Evolutionary conservation across 257 asterid genomes (phyloP).

Genomic region (Gentiana straminea): DNA sequence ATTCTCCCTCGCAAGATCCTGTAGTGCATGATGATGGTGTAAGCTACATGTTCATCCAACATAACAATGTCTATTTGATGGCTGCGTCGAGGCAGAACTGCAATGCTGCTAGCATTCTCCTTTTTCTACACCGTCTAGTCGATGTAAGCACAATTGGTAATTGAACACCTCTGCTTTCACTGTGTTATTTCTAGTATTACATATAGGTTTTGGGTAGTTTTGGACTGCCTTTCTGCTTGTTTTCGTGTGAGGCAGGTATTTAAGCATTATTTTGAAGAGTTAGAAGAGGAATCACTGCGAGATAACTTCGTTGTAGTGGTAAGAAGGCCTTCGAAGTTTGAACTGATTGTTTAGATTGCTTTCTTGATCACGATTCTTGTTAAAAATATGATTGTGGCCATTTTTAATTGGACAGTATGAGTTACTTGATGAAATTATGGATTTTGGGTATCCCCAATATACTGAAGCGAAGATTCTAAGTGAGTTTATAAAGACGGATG

Average conservation of each 20-base stretch:
- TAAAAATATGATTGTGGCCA: background rate
- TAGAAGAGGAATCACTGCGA: slow-evolving; percentile 96
- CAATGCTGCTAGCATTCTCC: slow-evolving; percentile 95
- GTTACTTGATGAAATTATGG: slow-evolving; percentile 98
- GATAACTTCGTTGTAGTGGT: slow-evolving; percentile 99
- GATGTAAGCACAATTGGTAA: slow-evolving; percentile 60
- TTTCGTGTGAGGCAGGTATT: slow-evolving; percentile 54
- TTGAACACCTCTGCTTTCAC: slow-evolving; percentile 5
- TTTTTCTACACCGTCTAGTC: slow-evolving; percentile 93
- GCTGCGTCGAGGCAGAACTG: slow-evolving; percentile 96
- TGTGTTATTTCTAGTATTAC: background rate
- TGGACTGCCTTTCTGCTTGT: background rate
- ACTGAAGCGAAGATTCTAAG: slow-evolving; percentile 99
- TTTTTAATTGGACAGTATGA: slow-evolving; percentile 52
- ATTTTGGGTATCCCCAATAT: slow-evolving; percentile 96
- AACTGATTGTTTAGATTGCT: slow-evolving; percentile 4
- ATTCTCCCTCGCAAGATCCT: slow-evolving; percentile 73
- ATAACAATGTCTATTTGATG: slow-evolving; percentile 96
- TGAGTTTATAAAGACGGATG: slow-evolving; percentile 98
- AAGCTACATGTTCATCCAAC: slow-evolving; percentile 93
- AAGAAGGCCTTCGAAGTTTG: slow-evolving; percentile 15
- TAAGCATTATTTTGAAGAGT: slow-evolving; percentile 95
- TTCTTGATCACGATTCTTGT: background rate
- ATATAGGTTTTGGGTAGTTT: background rate
- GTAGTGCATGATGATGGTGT: slow-evolving; percentile 84